Conservation (phyloP, 768 basidiomycete species). For the Boletus reticuloceps region DNA sequence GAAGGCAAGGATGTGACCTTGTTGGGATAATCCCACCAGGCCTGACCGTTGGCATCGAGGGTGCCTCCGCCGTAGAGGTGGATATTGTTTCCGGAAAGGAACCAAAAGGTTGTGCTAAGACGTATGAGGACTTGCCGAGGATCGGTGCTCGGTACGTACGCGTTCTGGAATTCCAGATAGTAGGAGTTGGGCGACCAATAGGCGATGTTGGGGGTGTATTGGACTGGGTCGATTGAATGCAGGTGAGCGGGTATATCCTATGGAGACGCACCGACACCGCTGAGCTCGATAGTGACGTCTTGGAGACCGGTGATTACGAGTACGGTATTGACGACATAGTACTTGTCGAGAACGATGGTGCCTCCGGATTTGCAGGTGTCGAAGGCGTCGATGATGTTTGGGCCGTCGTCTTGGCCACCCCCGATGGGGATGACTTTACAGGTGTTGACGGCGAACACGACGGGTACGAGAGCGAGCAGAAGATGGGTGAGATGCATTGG, state of each 20-base stretch:
- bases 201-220: constrained; percentile 39
- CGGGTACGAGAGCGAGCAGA: neutral
- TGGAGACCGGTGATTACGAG: constrained; percentile 37
- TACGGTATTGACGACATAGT: constrained; percentile 39
- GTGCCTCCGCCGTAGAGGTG: constrained; percentile 42
- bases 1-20: constrained; percentile 17
- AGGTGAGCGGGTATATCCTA: neutral
- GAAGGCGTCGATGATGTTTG: constrained; percentile 35
- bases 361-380: constrained; percentile 27
- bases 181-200: constrained; percentile 40
- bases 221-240: constrained; percentile 16
- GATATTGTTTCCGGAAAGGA: constrained; percentile 36
- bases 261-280: constrained; percentile 32
- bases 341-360: constrained; percentile 32
- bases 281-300: constrained; percentile 39
- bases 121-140: neutral
- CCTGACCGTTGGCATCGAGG: constrained; percentile 46
- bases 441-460: neutral
- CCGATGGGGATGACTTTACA: constrained; percentile 32
- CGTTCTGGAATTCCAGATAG: constrained; percentile 43
- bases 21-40: constrained; percentile 36
- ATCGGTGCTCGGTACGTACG: constrained; percentile 21
- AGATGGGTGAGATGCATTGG: neutral
- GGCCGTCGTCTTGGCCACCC: constrained; percentile 36
- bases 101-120: constrained; percentile 39